These are phyloP conservation scores for Orbilia javanica DNA, from an alignment of 2,329 filamentous ascomycete species.

Conservation along the genomic window DNA sequence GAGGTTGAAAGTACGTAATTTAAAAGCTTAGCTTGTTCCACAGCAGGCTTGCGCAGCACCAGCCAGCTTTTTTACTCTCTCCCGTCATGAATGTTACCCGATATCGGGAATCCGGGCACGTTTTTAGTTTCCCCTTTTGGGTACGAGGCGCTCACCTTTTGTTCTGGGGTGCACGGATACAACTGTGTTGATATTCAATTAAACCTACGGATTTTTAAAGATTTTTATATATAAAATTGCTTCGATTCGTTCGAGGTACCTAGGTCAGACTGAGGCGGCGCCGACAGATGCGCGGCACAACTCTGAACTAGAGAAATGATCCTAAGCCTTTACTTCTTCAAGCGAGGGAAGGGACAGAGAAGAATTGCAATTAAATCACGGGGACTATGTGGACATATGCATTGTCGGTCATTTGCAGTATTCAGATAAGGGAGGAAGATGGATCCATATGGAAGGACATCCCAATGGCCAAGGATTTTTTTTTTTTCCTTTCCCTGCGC, in stretches of 20 bases:
- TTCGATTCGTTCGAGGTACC: not conserved
- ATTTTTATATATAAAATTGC: not conserved
- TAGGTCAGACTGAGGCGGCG: not conserved
- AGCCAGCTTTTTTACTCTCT: not conserved
- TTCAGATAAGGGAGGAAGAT: not conserved
- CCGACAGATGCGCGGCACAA: too few relatives aligned
- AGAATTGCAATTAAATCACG: not conserved
- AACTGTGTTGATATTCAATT: slow-evolving; percentile 2
- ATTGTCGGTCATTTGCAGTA: slow-evolving; percentile 22
- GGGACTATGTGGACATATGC: not conserved
- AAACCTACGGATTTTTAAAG: too few relatives aligned
- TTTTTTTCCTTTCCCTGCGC: not conserved
- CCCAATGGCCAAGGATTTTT: slow-evolving; percentile 35
- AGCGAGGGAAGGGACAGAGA: not conserved
- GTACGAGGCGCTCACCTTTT: slow-evolving; percentile 21
- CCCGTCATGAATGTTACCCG: slow-evolving; percentile 4
- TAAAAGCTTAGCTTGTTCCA: slow-evolving; percentile 49
- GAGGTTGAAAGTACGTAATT: slow-evolving; percentile 28
- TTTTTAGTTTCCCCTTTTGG: slow-evolving; percentile 39
- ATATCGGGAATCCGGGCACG: slow-evolving; percentile 53
- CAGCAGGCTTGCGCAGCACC: slow-evolving; percentile 15
- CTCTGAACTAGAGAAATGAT: too few relatives aligned
- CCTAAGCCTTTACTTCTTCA: not conserved
- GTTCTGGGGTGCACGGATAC: not conserved
- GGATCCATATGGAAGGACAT: slow-evolving; percentile 20